Percentiles rank a stretch among this genome's conserved stretches.
These are phyloP conservation scores for Jasminum sambac DNA, from an alignment of 257 asterid species.

Conservation along the genomic window DNA sequence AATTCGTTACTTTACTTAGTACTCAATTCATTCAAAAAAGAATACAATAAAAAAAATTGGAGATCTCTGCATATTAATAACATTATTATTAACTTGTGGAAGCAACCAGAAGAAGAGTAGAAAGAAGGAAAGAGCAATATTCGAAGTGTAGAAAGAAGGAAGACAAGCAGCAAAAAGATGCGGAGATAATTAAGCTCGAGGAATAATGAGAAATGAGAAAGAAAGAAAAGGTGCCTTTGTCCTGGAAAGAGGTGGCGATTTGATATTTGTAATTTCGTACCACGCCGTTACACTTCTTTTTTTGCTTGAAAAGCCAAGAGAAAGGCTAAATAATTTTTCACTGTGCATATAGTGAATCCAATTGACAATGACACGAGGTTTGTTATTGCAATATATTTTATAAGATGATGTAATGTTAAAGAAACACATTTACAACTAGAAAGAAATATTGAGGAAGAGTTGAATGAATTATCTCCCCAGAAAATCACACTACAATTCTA, in stretches of 20 bases:
- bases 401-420: too few species aligned
- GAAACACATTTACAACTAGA: too few species aligned
- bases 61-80: slow-evolving; percentile 23
- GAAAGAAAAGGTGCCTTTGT: not conserved
- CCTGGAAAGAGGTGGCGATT: not conserved
- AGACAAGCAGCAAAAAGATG: not conserved
- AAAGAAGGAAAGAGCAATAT: slow-evolving; percentile 38
- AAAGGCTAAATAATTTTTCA: not conserved
- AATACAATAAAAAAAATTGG: slow-evolving; percentile 15
- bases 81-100: slow-evolving; percentile 28
- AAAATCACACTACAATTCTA: too few species aligned
- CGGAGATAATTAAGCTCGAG: not conserved
- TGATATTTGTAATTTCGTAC: not conserved
- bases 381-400: too few species aligned
- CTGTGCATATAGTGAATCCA: too few species aligned
- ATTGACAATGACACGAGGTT: too few species aligned
- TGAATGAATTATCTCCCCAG: too few species aligned
- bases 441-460: too few species aligned
- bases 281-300: too few species aligned
- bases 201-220: not conserved
- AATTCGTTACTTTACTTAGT: slow-evolving; percentile 55
- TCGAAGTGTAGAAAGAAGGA: slow-evolving; percentile 15
- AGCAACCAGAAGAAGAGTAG: slow-evolving; percentile 31
- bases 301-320: not conserved
- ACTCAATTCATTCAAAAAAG: slow-evolving; percentile 38